Evolutionary conservation across 495 filamentous ascomycete species (phyloP).

Genomic region (Penicillium desertorum): DNA sequence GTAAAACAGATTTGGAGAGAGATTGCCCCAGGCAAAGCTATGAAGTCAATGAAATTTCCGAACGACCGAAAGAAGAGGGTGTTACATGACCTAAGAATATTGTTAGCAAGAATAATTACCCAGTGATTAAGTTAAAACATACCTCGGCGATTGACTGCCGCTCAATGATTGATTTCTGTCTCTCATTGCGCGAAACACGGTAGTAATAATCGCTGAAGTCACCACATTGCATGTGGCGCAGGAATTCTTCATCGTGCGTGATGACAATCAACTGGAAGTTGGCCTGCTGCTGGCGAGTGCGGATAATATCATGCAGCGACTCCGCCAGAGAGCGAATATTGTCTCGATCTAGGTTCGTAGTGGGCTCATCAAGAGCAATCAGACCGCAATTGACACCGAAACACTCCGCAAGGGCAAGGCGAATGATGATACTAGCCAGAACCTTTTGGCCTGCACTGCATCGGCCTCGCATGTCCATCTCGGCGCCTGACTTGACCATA

Average conservation of each 20-base stretch:
- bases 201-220: conserved; percentile 94
- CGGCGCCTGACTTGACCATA: conserved; percentile 95
- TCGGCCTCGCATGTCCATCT: conserved; percentile 99
- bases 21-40: conserved; percentile 1
- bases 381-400: conserved; percentile 96
- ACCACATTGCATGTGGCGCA: conserved; percentile 88
- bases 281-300: conserved; percentile 73
- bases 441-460: conserved; percentile 97
- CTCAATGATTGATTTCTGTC: conserved; percentile 84
- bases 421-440: conserved; percentile 95
- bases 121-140: conserved; percentile 9
- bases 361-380: conserved; percentile 97
- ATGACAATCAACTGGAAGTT: conserved; percentile 99
- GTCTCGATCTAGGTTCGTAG: conserved; percentile 92
- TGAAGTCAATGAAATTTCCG: not conserved
- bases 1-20: not conserved
- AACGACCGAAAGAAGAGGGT: not conserved
- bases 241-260: conserved; percentile 97
- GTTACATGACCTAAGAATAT: conserved; percentile 24
- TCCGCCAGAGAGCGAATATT: conserved; percentile 88
- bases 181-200: conserved; percentile 76
- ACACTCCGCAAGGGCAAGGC: conserved; percentile 91
- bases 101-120: conserved; percentile 10
- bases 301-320: conserved; percentile 84
- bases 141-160: conserved; percentile 65